Base-by-base conservation (phyloP, 495 filamentous ascomycete species). In the Hapsidospora chrysogenum region DNA sequence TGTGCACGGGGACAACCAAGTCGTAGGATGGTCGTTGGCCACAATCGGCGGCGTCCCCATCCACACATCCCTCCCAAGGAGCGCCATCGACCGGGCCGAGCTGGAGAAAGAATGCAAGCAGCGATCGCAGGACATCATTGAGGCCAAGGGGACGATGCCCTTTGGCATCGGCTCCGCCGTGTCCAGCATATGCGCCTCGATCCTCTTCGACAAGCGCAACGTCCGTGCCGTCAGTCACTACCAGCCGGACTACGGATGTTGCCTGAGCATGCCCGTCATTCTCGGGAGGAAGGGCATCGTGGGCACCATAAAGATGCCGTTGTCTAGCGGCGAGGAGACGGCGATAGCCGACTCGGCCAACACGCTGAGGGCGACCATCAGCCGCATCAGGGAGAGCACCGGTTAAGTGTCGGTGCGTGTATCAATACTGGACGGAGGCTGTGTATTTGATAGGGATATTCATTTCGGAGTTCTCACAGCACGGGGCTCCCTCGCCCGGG, bases 1-100 rank as follows among this genome's bases (percentile, higher is more conserved):
- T 11, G 54, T 60, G 14, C 60, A 64, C 36, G 62, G 62, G 1
- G 49, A 58, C 17, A 45, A 47, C 3, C 58, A 64, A 32, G 49
- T 64, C 25, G 51, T 51, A 8, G 55, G 55, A 1, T 68, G 63
- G 62, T 62, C 55, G 7, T 38, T 34, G 6, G 49, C 50, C 6
- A 47, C 47, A 9, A 44, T 56, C 30, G 40, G 44, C 29, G 52
- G 50, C 29, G 36, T 45, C 7, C 57, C 57, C 9, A 18, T 63
- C 9, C 18, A 41, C 27, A 38, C 50, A 22, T 39, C 42, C 0
- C 34, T 58, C 16, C 42, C 50, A 1, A 27, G 39, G 3, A 43
- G 30, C 1, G 11, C 17, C 2, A 36, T 37, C 16, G 41, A 43
- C 3, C 42, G 40, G 1, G 22, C 28, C 17, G 42, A 48, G 4